Conservation (phyloP, 495 filamentous ascomycete genomes). For the Pseudomonodictys pantanalensis region DNA sequence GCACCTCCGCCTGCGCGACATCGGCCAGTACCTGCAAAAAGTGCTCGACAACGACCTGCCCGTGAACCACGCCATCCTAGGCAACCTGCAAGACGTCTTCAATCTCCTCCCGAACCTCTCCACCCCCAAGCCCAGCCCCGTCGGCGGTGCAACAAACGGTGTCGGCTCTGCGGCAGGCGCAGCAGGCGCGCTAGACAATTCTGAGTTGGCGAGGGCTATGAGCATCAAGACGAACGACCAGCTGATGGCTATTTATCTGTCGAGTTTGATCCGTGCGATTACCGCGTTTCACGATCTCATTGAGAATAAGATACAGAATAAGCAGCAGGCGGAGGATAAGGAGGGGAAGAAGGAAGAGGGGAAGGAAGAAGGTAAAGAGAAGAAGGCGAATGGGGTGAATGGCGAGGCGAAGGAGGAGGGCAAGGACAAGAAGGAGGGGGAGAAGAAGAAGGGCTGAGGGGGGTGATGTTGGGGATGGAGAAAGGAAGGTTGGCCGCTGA, state of each 20-base stretch:
- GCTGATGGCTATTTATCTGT: constrained; percentile 95
- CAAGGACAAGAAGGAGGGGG: constrained; percentile 63
- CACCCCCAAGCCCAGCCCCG: constrained; percentile 60
- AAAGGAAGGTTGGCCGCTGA: neutral
- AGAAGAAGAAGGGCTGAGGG: constrained; percentile 42
- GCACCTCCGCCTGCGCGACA: constrained; percentile 92
- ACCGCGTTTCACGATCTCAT: constrained; percentile 99
- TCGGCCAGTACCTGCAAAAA: constrained; percentile 91
- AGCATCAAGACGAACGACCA: constrained; percentile 99
- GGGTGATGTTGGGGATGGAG: neutral
- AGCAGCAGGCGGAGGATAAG: constrained; percentile 93
- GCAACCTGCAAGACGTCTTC: constrained; percentile 97
- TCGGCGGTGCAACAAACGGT: constrained; percentile 42
- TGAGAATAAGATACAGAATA: constrained; percentile 99
- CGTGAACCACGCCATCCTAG: constrained; percentile 94
- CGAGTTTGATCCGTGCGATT: constrained; percentile 92
- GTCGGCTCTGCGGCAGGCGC: constrained; percentile 39
- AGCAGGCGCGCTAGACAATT: constrained; percentile 59
- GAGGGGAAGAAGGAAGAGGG: constrained; percentile 76
- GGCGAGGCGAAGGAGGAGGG: constrained; percentile 60
- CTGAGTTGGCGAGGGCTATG: constrained; percentile 89
- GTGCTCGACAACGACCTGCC: constrained; percentile 88
- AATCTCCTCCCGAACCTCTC: constrained; percentile 96
- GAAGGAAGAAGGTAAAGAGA: constrained; percentile 56
- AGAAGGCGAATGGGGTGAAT: constrained; percentile 50